Base-by-base conservation (phyloP, 495 filamentous ascomycete species). In the Penicillium arizonense region DNA sequence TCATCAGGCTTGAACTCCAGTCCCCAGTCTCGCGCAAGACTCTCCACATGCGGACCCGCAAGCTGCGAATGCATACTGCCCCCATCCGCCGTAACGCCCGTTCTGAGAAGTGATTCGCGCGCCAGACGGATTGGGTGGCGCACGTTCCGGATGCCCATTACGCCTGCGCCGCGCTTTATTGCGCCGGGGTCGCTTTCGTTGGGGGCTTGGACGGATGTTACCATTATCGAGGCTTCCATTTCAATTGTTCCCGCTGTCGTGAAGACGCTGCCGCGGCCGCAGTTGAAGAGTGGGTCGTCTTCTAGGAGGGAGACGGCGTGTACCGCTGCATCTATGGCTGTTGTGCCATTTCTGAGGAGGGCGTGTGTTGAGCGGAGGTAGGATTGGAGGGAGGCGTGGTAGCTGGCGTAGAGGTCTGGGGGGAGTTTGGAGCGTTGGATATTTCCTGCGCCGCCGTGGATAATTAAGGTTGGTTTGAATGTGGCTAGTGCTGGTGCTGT, bases 191-290 rank as follows among this genome's bases (percentile, higher is more conserved):
- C 37, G 14, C 35, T 52, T 13, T 28, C 32, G 21, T 58, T 46
- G 26, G 23, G 18, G 0, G 34, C 21, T 26, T 43, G 55, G 2
- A 71, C 48, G 7, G 61, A 63, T 4, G 86, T 85, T 0, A 94
- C 88, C 92, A 96, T 96, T 23, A 96, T 79, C n/a, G 83, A 88
- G 26, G 91, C 87, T 68, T 96, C 91, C 57, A 96, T 83, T 68
- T 96, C 91, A 68, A 89, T 91, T 49, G 82, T 82, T 8, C 91
- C 91, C 44, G 85, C 84, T 35, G 82, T 78, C 3, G 89, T 95
- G 67, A 95, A 96, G 13, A 96, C 91, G 44, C 90, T 88, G 55
- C 91, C 91, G 46, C 85, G 85, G 36, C 86, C 91, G 52, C 83
- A 82, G 72, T 96, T 96, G 79, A 92, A 96, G 10, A 95, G 84